These are phyloP conservation scores for Cercospora citrullina DNA, from an alignment of 2,329 filamentous ascomycete species.

Conservation along the genomic window DNA sequence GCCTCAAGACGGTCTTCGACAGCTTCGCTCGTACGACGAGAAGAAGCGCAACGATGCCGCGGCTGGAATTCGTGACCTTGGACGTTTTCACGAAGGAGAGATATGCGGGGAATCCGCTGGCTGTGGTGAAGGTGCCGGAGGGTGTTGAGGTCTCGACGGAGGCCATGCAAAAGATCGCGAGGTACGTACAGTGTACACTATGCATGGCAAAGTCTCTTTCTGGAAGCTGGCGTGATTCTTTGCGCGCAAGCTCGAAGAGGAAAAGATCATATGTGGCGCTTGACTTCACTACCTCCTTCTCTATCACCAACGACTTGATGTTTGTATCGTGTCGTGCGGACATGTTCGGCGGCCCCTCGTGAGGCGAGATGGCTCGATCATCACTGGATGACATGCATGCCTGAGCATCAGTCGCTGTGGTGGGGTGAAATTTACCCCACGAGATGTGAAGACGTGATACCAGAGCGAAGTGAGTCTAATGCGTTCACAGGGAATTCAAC, in stretches of 20 bases:
- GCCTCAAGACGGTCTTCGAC: background rate
- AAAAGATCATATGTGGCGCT: background rate
- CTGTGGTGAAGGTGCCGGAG: slow-evolving; percentile 52
- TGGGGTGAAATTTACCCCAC: too few species aligned
- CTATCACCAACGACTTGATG: background rate
- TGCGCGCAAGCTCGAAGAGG: background rate
- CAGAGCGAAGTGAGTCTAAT: background rate
- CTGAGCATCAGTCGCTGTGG: background rate
- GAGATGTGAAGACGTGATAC: background rate
- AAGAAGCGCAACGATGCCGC: slow-evolving; percentile 10
- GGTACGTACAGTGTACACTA: slow-evolving; percentile 16
- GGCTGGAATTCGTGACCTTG: slow-evolving; percentile 39
- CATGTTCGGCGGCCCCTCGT: background rate
- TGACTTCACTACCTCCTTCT: background rate
- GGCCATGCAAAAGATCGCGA: slow-evolving; percentile 56
- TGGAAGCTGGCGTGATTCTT: background rate
- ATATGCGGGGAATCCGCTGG: slow-evolving; percentile 57
- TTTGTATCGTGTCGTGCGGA: background rate
- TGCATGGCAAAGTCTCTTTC: background rate
- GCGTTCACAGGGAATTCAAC: slow-evolving; percentile 53
- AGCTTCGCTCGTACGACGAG: background rate
- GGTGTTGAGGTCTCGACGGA: slow-evolving; percentile 44
- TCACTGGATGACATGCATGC: background rate
- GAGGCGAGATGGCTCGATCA: background rate
- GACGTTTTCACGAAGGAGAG: slow-evolving; percentile 53